phyloP scores from a whole-genome alignment of 495 filamentous ascomycete species.

The Melanomma pulvis-pyrius region DNA sequence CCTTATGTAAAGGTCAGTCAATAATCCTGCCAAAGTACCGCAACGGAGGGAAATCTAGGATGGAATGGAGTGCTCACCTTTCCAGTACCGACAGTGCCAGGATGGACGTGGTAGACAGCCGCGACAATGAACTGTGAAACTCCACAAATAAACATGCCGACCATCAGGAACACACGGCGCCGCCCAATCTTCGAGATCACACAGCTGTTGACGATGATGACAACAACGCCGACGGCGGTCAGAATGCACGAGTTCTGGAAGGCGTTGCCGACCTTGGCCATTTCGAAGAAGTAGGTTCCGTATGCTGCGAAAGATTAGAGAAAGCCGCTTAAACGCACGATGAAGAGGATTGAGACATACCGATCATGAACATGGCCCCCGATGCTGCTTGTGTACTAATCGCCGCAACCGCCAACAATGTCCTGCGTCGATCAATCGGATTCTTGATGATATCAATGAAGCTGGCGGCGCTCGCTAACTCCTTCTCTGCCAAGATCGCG shows the following conservation, averaged over 20 bases:
- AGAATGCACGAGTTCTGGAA: conserved; percentile 64
- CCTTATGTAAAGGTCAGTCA: conserved; percentile 44
- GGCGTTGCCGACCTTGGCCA: conserved; percentile 61
- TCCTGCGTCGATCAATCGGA: conserved; percentile 57
- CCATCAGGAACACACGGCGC: conserved; percentile 56
- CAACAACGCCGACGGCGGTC: conserved; percentile 58
- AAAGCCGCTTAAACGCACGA: neutral
- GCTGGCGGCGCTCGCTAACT: conserved; percentile 47
- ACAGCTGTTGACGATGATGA: conserved; percentile 57
- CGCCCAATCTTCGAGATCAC: conserved; percentile 59
- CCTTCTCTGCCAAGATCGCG: conserved; percentile 56
- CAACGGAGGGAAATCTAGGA: neutral
- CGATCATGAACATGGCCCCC: conserved; percentile 64
- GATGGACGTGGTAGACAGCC: conserved; percentile 55
- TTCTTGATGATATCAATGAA: conserved; percentile 59
- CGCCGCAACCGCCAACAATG: conserved; percentile 53
- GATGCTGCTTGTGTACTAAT: conserved; percentile 60
- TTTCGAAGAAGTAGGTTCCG: conserved; percentile 67
- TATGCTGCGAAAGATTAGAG: conserved; percentile 47
- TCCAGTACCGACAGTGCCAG: conserved; percentile 49
- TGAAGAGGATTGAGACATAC: neutral
- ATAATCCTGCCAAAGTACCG: neutral
- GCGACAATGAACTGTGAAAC: conserved; percentile 59
- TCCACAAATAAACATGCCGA: conserved; percentile 57
- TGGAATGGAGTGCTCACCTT: conserved; percentile 3